Percentiles rank a stretch among this genome's conserved stretches.
These are phyloP conservation scores for Tetradesmus lagerheimii DNA, from an alignment of 139 green algal species.

Conservation along the genomic window DNA sequence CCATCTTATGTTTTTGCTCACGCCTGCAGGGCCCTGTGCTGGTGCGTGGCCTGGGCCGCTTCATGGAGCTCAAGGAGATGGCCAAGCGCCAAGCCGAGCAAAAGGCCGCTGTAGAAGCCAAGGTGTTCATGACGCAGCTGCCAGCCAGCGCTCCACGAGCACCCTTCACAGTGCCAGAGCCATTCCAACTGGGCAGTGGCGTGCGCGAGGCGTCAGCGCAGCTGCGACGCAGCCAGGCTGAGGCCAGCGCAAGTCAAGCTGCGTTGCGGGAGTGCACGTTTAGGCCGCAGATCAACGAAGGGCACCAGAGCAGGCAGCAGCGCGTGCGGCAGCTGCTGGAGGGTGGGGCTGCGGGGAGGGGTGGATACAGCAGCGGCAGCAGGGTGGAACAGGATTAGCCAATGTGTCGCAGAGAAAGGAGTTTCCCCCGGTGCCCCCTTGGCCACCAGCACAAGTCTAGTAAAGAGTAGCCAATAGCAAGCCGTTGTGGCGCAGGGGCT, in stretches of 20 bases:
- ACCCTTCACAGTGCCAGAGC: constrained; percentile 33
- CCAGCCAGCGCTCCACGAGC: not conserved
- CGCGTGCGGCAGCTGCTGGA: constrained; percentile 35
- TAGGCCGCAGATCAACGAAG: constrained; percentile 3
- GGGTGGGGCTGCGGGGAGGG: not conserved
- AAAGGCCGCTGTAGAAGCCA: constrained; percentile 46
- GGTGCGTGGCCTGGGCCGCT: constrained; percentile 40
- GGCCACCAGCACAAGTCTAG: no score
- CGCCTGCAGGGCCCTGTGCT: constrained; percentile 35
- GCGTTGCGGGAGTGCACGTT: constrained; percentile 40
- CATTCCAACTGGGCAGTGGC: constrained; percentile 21
- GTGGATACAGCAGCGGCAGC: not conserved
- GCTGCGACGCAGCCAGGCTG: not conserved
- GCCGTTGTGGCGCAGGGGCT: no score
- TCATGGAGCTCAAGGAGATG: constrained; percentile 52
- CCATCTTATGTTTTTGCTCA: no score
- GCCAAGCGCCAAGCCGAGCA: constrained; percentile 48
- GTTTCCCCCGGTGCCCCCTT: no score
- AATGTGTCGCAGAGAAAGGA: not conserved
- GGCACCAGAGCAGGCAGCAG: constrained; percentile 6
- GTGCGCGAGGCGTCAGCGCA: not conserved
- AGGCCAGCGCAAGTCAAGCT: not conserved
- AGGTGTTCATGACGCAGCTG: constrained; percentile 49
- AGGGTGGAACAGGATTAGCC: not conserved
- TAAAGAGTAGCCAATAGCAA: no score